Evolutionary conservation across 768 basidiomycete species (phyloP).

Genomic region (Amanita rubescens): DNA sequence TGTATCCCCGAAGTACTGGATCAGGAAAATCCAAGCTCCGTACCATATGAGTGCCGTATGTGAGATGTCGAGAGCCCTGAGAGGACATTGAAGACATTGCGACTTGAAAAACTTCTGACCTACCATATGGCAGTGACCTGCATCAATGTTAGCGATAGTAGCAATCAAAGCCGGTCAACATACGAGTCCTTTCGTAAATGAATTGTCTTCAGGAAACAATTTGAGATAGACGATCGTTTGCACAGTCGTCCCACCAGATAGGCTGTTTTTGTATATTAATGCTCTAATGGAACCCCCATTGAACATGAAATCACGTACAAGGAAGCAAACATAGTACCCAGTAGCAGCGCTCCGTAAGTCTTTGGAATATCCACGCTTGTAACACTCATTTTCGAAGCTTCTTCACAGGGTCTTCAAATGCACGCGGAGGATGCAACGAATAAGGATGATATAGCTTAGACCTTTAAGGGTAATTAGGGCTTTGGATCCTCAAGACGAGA

Average conservation of each 20-base stretch:
- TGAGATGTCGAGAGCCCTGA: slow-evolving; percentile 19
- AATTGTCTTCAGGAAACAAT: slow-evolving; percentile 8
- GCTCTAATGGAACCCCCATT: not conserved
- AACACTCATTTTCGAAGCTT: not conserved
- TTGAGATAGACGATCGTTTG: slow-evolving; percentile 16
- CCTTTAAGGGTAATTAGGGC: too few species aligned
- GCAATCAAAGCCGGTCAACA: not conserved
- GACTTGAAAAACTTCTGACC: not conserved
- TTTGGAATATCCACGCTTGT: slow-evolving; percentile 17
- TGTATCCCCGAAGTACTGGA: slow-evolving; percentile 14
- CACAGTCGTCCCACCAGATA: slow-evolving; percentile 27
- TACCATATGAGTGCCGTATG: slow-evolving; percentile 20
- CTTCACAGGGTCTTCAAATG: not conserved
- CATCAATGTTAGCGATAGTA: not conserved
- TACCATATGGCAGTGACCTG: slow-evolving; percentile 5
- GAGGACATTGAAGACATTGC: not conserved
- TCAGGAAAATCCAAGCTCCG: slow-evolving; percentile 20
- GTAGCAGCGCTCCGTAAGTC: slow-evolving; percentile 31
- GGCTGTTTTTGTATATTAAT: slow-evolving; percentile 8
- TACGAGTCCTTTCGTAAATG: slow-evolving; percentile 10
- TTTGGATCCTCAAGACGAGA: too few species aligned
- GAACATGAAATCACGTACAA: slow-evolving; percentile 15
- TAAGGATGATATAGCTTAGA: not conserved
- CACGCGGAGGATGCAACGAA: not conserved
- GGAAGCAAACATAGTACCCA: slow-evolving; percentile 32